Percentiles rank a stretch among this genome's conserved stretches.
phyloP scores from a whole-genome alignment of 2,329 filamentous ascomycete genomes.

The Clarireedia homoeocarpa region DNA sequence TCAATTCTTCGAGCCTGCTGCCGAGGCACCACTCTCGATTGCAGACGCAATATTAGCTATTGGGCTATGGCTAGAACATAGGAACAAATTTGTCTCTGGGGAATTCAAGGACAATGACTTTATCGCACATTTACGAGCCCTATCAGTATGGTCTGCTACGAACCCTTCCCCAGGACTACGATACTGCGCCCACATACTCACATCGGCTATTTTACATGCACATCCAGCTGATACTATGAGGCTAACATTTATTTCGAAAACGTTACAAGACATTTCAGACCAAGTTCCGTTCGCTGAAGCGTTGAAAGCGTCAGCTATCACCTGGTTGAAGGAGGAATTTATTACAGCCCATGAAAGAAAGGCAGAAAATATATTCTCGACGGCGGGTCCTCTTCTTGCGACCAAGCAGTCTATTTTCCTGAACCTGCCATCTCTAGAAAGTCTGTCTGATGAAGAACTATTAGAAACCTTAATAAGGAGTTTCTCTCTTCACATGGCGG shows the following conservation, averaged over 20 bases:
- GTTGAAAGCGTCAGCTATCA: constrained; percentile 54
- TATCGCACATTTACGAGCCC: constrained; percentile 50
- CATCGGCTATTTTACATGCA: constrained; percentile 38
- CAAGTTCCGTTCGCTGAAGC: constrained; percentile 37
- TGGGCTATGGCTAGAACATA: constrained; percentile 50
- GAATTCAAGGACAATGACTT: constrained; percentile 35
- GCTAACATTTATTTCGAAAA: constrained; percentile 54
- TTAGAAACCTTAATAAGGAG: constrained; percentile 45
- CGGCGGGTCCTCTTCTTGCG: constrained; percentile 47
- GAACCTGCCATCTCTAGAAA: constrained; percentile 40
- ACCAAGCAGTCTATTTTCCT: constrained; percentile 57
- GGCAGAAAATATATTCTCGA: constrained; percentile 37
- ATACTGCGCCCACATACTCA: constrained; percentile 31
- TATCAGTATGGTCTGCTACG: constrained; percentile 32
- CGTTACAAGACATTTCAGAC: constrained; percentile 53
- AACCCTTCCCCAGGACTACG: constrained; percentile 32
- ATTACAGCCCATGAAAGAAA: constrained; percentile 33
- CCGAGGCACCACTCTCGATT: constrained; percentile 39
- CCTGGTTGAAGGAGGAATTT: constrained; percentile 57
- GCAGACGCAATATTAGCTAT: constrained; percentile 53
- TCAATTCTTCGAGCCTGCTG: constrained; percentile 44
- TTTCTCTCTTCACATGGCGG: constrained; percentile 48
- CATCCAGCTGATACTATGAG: constrained; percentile 52
- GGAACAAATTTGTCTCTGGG: constrained; percentile 35
- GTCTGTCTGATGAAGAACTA: constrained; percentile 36